Percentiles rank a stretch among this genome's conserved stretches.
Evolutionary conservation across 106 monocot genomes (phyloP).

Genomic region (Posidonia australis): DNA sequence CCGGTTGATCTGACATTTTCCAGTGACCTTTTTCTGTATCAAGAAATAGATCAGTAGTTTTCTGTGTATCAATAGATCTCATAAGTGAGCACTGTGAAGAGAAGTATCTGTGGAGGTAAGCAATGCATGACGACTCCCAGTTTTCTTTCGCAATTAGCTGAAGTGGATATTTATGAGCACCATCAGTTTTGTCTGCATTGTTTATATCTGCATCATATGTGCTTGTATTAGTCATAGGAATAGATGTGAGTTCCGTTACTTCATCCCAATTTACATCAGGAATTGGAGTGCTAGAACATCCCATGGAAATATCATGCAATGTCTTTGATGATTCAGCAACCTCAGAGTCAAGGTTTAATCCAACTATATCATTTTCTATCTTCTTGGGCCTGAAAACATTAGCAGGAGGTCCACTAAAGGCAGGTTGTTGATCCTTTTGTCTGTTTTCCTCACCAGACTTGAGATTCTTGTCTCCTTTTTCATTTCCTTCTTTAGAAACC

Average conservation of each 20-base stretch:
- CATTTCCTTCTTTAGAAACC: constrained; percentile 1
- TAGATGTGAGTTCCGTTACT: constrained; percentile 1
- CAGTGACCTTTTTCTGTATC: constrained; percentile 78
- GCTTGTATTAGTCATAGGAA: constrained; percentile 8
- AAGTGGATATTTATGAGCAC: constrained; percentile 17
- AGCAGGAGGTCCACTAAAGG: neutral
- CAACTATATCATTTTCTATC: constrained; percentile 1
- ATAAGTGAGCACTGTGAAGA: constrained; percentile 20
- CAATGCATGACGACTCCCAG: constrained; percentile 37
- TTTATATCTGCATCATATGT: neutral
- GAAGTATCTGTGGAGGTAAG: constrained; percentile 28
- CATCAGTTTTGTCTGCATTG: neutral
- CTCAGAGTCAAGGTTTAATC: constrained; percentile 9
- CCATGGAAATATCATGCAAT: constrained; percentile 8
- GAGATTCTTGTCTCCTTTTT: neutral
- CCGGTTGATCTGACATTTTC: constrained; percentile 61
- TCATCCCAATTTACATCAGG: constrained; percentile 6
- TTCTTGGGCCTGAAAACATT: constrained; percentile 3
- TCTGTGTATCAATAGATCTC: constrained; percentile 26
- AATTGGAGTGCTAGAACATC: constrained; percentile 3
- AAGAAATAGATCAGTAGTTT: constrained; percentile 75
- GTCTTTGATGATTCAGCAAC: constrained; percentile 5
- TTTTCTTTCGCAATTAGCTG: constrained; percentile 26
- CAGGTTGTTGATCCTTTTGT: neutral
- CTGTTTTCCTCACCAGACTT: neutral